A percentile compares a stretch with the other conserved stretches of the same genome.
phyloP scores from a whole-genome alignment of 2,329 filamentous ascomycete species.

The Atkinsonella hypoxylon region DNA sequence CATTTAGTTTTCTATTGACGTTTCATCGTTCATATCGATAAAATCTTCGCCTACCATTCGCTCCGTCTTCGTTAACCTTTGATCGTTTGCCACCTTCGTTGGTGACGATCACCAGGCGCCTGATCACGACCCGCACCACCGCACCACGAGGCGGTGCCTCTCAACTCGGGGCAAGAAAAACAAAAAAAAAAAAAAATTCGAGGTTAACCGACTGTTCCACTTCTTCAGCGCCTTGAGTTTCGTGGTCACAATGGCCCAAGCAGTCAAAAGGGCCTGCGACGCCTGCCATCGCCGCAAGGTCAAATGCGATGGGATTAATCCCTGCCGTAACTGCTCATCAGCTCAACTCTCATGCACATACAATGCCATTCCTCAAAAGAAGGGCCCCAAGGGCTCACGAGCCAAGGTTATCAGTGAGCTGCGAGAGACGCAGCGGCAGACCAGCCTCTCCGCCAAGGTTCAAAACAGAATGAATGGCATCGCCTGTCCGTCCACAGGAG shows the following conservation, averaged over 20 bases:
- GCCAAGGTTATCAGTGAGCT: conserved; percentile 67
- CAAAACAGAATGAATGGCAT: conserved; percentile 48
- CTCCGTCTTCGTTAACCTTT: neutral
- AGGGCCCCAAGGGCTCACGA: conserved; percentile 61
- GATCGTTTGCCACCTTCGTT: neutral
- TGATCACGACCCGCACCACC: neutral
- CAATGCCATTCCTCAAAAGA: conserved; percentile 64
- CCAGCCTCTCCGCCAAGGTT: conserved; percentile 48
- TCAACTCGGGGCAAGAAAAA: neutral
- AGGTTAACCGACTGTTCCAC: neutral
- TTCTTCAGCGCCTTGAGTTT: neutral
- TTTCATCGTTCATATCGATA: conserved; percentile 6
- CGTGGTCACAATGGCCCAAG: conserved; percentile 31
- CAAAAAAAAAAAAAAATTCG: too few relatives aligned
- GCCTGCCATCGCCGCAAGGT: conserved; percentile 65
- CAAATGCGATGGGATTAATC: conserved; percentile 59
- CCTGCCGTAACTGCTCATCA: conserved; percentile 58
- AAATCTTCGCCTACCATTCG: neutral
- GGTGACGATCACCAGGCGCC: neutral
- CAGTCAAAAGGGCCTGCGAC: conserved; percentile 54
- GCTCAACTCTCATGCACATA: conserved; percentile 60
- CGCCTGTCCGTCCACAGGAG: conserved; percentile 32
- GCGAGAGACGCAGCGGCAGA: conserved; percentile 55
- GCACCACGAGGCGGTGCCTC: conserved; percentile 2
- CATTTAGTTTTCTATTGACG: conserved; percentile 4